Evolutionary conservation across 495 filamentous ascomycete species (phyloP).

Genomic region (Lepraria neglecta): DNA sequence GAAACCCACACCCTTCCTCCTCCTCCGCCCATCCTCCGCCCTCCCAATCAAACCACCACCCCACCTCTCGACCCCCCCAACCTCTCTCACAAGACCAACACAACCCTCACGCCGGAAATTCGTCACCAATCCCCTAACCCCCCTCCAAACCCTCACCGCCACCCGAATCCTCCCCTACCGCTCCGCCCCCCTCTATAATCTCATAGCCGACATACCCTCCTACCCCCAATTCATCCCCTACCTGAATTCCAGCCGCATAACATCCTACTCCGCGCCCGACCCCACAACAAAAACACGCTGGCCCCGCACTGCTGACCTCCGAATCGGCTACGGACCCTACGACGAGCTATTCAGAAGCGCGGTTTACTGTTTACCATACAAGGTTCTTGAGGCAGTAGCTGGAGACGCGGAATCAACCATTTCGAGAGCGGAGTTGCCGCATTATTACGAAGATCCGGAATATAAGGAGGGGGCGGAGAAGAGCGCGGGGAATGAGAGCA

Average conservation of each 20-base stretch:
- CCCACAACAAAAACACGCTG: constrained; percentile 41
- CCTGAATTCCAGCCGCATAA: constrained; percentile 66
- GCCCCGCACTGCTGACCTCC: constrained; percentile 71
- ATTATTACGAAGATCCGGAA: constrained; percentile 20
- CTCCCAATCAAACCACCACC: neutral
- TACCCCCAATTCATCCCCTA: constrained; percentile 85
- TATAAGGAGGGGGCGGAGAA: neutral
- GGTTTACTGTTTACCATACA: constrained; percentile 63
- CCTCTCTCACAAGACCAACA: neutral
- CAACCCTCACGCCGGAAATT: neutral
- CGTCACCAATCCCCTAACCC: constrained; percentile 30
- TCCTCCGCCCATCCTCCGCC: constrained; percentile 19
- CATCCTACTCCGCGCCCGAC: constrained; percentile 46
- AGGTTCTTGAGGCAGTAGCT: constrained; percentile 70
- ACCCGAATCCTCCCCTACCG: constrained; percentile 76
- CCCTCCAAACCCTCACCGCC: constrained; percentile 57
- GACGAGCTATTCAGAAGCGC: constrained; percentile 72
- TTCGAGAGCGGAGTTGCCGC: constrained; percentile 31
- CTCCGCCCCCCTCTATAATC: constrained; percentile 59
- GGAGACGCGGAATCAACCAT: constrained; percentile 50
- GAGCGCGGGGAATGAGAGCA: constrained; percentile 32
- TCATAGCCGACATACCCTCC: constrained; percentile 76
- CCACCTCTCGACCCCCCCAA: neutral
- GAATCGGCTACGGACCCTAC: constrained; percentile 75
- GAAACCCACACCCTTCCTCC: constrained; percentile 11